These are phyloP conservation scores for Dactylellina parvicollis DNA, from an alignment of 2,329 filamentous ascomycete species.

Conservation along the genomic window DNA sequence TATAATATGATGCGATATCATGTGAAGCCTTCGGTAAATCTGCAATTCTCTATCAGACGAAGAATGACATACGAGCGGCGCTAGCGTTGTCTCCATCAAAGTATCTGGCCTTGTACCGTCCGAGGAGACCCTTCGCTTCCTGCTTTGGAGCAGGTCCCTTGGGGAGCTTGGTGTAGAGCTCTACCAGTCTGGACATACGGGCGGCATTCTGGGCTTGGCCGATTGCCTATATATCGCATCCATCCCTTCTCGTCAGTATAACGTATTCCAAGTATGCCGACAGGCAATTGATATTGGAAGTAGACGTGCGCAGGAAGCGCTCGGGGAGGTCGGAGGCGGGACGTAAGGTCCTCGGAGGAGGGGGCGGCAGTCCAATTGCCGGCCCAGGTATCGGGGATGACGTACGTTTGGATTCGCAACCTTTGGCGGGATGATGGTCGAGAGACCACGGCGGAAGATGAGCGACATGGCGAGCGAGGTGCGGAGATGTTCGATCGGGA, in stretches of 20 bases:
- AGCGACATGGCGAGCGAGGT: slow-evolving; percentile 80
- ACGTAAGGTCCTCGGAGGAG: slow-evolving; percentile 26
- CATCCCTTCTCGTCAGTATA: slow-evolving; percentile 8
- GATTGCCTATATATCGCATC: slow-evolving; percentile 74
- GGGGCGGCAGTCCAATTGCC: slow-evolving; percentile 20
- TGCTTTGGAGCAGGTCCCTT: slow-evolving; percentile 86
- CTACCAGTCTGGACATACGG: slow-evolving; percentile 97
- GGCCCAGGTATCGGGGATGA: slow-evolving; percentile 59
- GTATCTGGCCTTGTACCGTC: slow-evolving; percentile 89
- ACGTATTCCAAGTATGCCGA: neutral
- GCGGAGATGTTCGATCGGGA: neutral
- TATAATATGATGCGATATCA: neutral
- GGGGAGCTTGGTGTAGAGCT: slow-evolving; percentile 98
- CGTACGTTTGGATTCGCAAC: slow-evolving; percentile 86
- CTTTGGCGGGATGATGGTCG: slow-evolving; percentile 99
- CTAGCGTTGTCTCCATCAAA: slow-evolving; percentile 89
- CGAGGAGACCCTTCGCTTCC: slow-evolving; percentile 82
- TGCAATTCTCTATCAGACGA: neutral
- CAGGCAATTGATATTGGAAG: slow-evolving; percentile 6
- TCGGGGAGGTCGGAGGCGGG: neutral
- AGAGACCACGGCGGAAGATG: slow-evolving; percentile 88
- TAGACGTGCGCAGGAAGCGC: neutral
- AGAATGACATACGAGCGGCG: slow-evolving; percentile 77
- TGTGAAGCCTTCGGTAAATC: neutral
- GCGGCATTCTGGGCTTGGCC: slow-evolving; percentile 93